Percentiles rank a stretch among this genome's conserved stretches.
Conservation (phyloP, 495 filamentous ascomycete genomes). For the Cairneyella variabilis region DNA sequence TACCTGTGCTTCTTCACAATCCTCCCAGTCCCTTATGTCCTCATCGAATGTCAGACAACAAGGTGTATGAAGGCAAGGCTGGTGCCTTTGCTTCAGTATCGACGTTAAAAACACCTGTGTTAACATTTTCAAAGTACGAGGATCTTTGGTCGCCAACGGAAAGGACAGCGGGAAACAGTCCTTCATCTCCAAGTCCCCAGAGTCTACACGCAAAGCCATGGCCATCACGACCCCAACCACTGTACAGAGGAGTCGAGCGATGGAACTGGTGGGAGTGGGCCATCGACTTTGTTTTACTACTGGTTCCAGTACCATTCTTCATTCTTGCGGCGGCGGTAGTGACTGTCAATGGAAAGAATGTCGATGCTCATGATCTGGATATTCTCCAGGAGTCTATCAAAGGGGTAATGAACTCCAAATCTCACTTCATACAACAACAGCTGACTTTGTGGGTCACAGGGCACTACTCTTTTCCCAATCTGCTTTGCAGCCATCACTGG, state of each 20-base stretch:
- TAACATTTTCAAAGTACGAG: neutral
- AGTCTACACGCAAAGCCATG: conserved; percentile 19
- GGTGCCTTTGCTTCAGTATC: neutral
- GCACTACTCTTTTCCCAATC: conserved; percentile 22
- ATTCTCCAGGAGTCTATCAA: conserved; percentile 18
- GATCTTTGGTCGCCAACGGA: neutral
- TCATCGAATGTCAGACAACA: neutral
- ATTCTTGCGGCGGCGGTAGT: conserved; percentile 10
- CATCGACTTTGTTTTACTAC: conserved; percentile 9
- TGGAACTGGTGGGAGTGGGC: conserved; percentile 32
- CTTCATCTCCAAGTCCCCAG: neutral
- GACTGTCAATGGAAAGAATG: conserved; percentile 13
- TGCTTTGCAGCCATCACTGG: conserved; percentile 17
- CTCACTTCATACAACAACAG: neutral
- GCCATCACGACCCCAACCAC: conserved; percentile 15
- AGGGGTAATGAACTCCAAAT: conserved; percentile 10
- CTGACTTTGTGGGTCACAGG: conserved; percentile 7
- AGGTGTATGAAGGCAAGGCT: neutral
- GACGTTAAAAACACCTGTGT: neutral
- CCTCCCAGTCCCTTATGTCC: neutral
- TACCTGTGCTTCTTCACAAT: neutral
- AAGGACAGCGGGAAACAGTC: neutral
- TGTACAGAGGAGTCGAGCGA: conserved; percentile 27
- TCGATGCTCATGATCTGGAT: conserved; percentile 1
- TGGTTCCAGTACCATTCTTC: conserved; percentile 16